Conservation (phyloP, 345 rosid genomes). For the Brassica juncea region DNA sequence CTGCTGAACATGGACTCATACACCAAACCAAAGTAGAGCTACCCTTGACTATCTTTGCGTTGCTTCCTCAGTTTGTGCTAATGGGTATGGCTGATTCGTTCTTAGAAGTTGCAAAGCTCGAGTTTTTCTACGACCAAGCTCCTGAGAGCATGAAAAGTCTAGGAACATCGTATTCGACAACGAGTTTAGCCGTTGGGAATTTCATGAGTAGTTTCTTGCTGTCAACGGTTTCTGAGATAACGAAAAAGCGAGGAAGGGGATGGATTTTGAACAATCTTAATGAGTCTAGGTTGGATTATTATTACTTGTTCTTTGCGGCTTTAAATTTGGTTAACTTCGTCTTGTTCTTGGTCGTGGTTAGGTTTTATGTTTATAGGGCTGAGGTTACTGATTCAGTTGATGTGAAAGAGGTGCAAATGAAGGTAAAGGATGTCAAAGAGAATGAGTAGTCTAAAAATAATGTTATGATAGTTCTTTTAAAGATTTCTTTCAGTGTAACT, state of each 20-base stretch:
- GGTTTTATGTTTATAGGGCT: slow-evolving; percentile 63
- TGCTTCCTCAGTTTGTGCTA: slow-evolving; percentile 74
- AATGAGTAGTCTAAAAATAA: slow-evolving; percentile 1
- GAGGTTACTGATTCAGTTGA: slow-evolving; percentile 64
- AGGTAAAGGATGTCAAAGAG: slow-evolving; percentile 18
- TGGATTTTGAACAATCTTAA: slow-evolving; percentile 83
- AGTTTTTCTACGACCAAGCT: slow-evolving; percentile 92
- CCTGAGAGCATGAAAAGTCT: slow-evolving; percentile 93
- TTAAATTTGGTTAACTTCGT: slow-evolving; percentile 62
- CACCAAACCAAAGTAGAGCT: slow-evolving; percentile 21
- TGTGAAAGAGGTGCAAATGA: slow-evolving; percentile 53
- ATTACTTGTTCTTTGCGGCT: slow-evolving; percentile 60
- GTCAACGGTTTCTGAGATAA: slow-evolving; percentile 54
- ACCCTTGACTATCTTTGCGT: slow-evolving; percentile 62
- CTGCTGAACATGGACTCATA: slow-evolving; percentile 37
- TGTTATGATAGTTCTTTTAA: not conserved
- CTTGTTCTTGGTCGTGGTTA: slow-evolving; percentile 58
- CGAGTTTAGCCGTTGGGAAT: slow-evolving; percentile 62
- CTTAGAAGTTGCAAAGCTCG: slow-evolving; percentile 71
- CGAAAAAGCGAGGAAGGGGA: slow-evolving; percentile 34
- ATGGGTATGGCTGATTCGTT: slow-evolving; percentile 79
- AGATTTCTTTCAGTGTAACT: not conserved
- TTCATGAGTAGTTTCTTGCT: slow-evolving; percentile 75
- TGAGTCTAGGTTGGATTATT: slow-evolving; percentile 70
- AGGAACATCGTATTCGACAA: slow-evolving; percentile 67